Evolutionary conservation across 305 asterid genomes (phyloP).

Genomic region (Withania somnifera): DNA sequence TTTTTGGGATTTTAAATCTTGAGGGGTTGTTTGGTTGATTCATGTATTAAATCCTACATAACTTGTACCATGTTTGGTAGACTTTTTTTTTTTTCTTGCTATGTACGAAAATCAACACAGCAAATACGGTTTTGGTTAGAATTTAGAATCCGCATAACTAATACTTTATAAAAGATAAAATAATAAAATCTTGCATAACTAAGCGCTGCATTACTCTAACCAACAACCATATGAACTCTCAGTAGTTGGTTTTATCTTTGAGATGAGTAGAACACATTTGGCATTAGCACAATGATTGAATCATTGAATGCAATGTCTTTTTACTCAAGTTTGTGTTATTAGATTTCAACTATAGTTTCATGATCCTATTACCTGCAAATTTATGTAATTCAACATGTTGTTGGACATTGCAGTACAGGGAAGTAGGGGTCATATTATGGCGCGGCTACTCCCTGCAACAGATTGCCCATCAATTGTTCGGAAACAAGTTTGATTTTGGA

Average conservation of each 20-base stretch:
- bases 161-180: too few species aligned
- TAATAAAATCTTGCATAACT: not conserved
- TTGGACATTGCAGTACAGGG: slow-evolving; percentile 51
- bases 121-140: too few species aligned
- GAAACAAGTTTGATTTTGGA: slow-evolving; percentile 54
- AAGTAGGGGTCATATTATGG: slow-evolving; percentile 83
- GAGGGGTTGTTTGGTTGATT: too few species aligned
- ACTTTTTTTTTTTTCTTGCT: too few species aligned
- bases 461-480: slow-evolving; percentile 68
- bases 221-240: not conserved
- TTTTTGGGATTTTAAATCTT: not conserved
- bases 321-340: not conserved
- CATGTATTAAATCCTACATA: too few species aligned
- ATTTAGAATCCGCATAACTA: too few species aligned
- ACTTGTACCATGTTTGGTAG: too few species aligned
- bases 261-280: not conserved
- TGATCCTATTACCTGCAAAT: not conserved
- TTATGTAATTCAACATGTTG: not conserved
- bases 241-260: not conserved
- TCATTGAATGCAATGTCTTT: not conserved
- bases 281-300: not conserved
- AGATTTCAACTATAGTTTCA: not conserved
- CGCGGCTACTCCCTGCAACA: slow-evolving; percentile 75
- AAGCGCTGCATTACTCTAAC: not conserved
- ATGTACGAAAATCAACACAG: too few species aligned